phyloP scores from a whole-genome alignment of 331 rosid genomes.

The Malus hybrid region DNA sequence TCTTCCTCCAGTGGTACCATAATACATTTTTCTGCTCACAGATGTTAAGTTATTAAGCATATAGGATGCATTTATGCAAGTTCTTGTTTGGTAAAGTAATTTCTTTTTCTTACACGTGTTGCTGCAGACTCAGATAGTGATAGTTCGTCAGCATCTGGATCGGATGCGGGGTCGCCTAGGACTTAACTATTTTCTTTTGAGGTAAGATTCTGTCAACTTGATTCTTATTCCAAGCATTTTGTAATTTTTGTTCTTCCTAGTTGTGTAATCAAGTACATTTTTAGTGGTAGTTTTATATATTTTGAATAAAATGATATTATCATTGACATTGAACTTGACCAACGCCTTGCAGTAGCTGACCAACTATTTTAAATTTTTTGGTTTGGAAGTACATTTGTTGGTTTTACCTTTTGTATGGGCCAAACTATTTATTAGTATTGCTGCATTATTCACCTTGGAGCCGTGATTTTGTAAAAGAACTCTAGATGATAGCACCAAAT shows the following conservation, averaged over 20 bases:
- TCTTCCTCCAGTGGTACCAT: constrained; percentile 88
- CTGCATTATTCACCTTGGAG: neutral
- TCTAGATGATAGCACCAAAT: neutral
- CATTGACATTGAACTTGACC: neutral
- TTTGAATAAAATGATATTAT: neutral
- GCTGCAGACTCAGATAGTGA: constrained; percentile 90
- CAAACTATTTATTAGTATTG: neutral
- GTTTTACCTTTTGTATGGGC: neutral
- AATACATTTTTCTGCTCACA: neutral
- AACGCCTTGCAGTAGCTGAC: neutral
- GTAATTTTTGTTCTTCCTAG: neutral
- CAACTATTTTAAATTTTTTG: neutral
- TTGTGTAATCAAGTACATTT: neutral
- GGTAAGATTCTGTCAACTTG: constrained; percentile 19
- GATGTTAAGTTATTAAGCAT: constrained; percentile 4
- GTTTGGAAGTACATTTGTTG: neutral
- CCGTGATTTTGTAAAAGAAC: neutral
- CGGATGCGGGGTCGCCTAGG: constrained; percentile 63
- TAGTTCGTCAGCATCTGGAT: constrained; percentile 91
- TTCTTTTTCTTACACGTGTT: neutral
- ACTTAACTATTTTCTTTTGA: constrained; percentile 31
- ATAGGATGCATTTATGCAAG: neutral
- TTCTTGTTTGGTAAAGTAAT: constrained; percentile 2
- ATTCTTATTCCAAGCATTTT: neutral
- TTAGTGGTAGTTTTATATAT: neutral